These are phyloP conservation scores for Emericellopsis atlantica DNA, from an alignment of 2,329 filamentous ascomycete species.

Conservation along the genomic window DNA sequence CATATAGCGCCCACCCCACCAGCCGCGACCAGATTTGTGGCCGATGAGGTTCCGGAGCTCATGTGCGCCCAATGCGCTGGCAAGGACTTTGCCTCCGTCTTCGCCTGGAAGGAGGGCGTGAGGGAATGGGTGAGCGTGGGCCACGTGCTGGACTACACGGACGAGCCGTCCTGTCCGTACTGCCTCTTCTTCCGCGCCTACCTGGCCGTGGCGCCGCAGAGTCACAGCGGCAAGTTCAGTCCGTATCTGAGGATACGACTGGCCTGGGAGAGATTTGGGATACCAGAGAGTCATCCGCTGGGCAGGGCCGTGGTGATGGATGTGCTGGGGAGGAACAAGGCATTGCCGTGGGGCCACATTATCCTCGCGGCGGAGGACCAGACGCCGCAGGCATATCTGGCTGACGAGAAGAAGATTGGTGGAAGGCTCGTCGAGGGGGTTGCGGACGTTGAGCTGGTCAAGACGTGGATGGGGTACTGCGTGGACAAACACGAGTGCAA, in stretches of 20 bases:
- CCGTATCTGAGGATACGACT: conserved; percentile 23
- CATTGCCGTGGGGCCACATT: conserved; percentile 23
- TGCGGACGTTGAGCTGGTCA: conserved; percentile 15
- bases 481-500: conserved; percentile 11
- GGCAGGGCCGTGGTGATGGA: conserved; percentile 20
- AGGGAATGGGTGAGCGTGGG: conserved; percentile 22
- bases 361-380: conserved; percentile 13
- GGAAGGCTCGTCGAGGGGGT: conserved; percentile 17
- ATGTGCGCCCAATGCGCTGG: conserved; percentile 17
- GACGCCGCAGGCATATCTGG: conserved; percentile 1
- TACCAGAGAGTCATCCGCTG: conserved; percentile 21
- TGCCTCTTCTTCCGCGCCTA: conserved; percentile 22
- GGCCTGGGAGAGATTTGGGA: conserved; percentile 22
- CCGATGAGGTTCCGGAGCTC: conserved; percentile 2
- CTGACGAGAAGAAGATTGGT: conserved; percentile 9
- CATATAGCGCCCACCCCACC: not conserved
- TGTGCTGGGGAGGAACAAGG: conserved; percentile 21
- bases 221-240: conserved; percentile 19
- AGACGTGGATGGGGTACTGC: conserved; percentile 22
- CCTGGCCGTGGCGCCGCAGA: conserved; percentile 14
- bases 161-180: conserved; percentile 16
- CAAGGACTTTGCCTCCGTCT: conserved; percentile 20
- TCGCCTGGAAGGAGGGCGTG: conserved; percentile 21
- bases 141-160: conserved; percentile 8
- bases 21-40: not conserved